Evolutionary conservation across 805 yeast genomes (phyloP).

Genomic region (Kregervanrija delftensis): DNA sequence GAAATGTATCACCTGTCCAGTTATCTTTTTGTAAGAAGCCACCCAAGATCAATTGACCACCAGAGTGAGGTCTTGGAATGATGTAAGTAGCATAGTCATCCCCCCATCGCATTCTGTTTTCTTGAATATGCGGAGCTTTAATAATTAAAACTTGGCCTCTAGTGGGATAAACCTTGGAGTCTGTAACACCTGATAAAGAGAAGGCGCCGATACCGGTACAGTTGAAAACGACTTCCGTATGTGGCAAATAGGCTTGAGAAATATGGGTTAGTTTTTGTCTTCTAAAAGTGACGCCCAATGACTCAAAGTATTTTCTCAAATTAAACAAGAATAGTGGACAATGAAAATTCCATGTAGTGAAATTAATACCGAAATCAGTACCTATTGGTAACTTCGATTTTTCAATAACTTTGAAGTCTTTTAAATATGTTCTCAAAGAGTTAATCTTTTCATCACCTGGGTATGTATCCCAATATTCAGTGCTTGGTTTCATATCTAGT

Average conservation of each 20-base stretch:
- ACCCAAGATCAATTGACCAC: constrained; percentile 63
- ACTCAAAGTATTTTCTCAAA: constrained; percentile 35
- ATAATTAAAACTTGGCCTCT: constrained; percentile 75
- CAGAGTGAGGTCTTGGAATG: constrained; percentile 62
- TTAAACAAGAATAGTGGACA: constrained; percentile 54
- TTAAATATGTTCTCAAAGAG: constrained; percentile 42
- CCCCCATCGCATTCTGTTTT: constrained; percentile 56
- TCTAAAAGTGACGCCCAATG: constrained; percentile 43
- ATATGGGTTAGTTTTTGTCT: constrained; percentile 45
- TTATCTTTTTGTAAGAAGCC: constrained; percentile 61
- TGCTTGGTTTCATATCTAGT: constrained; percentile 41
- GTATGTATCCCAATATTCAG: constrained; percentile 48
- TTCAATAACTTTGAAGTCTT: constrained; percentile 36
- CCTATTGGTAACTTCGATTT: constrained; percentile 40
- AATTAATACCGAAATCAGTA: constrained; percentile 46
- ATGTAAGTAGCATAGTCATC: constrained; percentile 52
- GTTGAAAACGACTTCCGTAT: constrained; percentile 50
- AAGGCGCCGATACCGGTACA: constrained; percentile 71
- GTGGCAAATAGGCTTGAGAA: constrained; percentile 40
- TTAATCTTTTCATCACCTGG: constrained; percentile 42
- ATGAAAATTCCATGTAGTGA: constrained; percentile 62
- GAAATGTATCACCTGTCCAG: constrained; percentile 53
- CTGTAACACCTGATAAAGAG: constrained; percentile 56
- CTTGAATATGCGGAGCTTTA: constrained; percentile 57
- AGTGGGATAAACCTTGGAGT: constrained; percentile 55